A percentile compares a stretch with the other conserved stretches of the same genome.
Evolutionary conservation across 2,329 filamentous ascomycete genomes (phyloP).

Genomic region (Aspergillus melleus): DNA sequence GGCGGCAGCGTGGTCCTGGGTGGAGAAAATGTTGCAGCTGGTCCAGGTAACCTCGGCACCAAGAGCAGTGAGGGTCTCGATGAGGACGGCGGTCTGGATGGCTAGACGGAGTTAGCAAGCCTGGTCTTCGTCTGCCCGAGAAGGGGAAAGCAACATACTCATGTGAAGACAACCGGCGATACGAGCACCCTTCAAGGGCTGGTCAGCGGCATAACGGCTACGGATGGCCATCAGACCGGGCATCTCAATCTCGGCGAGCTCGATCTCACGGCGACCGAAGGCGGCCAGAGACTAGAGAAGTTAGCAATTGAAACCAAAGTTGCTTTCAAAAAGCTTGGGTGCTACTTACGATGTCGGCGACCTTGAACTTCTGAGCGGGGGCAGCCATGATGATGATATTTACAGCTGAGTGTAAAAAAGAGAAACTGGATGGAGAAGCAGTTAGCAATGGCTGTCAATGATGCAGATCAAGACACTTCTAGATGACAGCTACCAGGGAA

Average conservation of each 20-base stretch:
- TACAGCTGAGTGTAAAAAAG: slow-evolving; percentile 1
- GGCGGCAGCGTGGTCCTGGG: slow-evolving; percentile 96
- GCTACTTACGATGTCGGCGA: slow-evolving; percentile 77
- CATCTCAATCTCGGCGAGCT: slow-evolving; percentile 95
- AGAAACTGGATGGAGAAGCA: background rate
- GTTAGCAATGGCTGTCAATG: background rate
- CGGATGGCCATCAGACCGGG: slow-evolving; percentile 96
- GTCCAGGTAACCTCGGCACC: slow-evolving; percentile 99
- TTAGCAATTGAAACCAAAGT: slow-evolving; percentile 6
- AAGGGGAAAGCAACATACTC: slow-evolving; percentile 56
- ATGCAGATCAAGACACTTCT: background rate
- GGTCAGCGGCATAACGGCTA: slow-evolving; percentile 84
- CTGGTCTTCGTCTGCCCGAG: background rate
- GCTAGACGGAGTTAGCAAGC: slow-evolving; percentile 47
- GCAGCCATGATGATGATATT: slow-evolving; percentile 56
- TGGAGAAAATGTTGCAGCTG: slow-evolving; percentile 99
- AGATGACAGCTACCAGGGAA: background rate
- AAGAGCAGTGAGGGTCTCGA: slow-evolving; percentile 92
- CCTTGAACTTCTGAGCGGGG: slow-evolving; percentile 93
- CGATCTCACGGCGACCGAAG: slow-evolving; percentile 98
- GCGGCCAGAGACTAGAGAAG: slow-evolving; percentile 72
- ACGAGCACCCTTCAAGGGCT: slow-evolving; percentile 90
- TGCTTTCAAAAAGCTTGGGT: background rate
- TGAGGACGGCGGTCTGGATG: slow-evolving; percentile 98
- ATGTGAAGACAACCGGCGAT: slow-evolving; percentile 99